phyloP scores from a whole-genome alignment of 768 basidiomycete genomes.

The Amanita thiersii region DNA sequence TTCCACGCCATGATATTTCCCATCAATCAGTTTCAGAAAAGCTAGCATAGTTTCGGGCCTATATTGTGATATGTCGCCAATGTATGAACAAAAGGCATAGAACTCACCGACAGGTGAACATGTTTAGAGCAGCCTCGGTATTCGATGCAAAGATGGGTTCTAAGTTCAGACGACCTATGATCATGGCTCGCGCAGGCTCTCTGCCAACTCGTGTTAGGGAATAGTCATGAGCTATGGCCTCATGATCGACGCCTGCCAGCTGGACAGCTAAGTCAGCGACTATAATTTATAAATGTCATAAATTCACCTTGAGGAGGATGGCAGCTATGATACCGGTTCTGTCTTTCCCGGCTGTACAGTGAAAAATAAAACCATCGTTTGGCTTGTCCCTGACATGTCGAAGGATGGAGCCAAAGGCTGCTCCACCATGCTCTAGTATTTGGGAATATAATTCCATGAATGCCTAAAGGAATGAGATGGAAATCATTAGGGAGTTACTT shows the following conservation, averaged over 20 bases:
- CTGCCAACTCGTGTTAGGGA: constrained; percentile 72
- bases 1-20: constrained; percentile 63
- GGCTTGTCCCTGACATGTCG: constrained; percentile 69
- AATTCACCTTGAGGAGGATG: constrained; percentile 53
- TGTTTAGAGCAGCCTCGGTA: constrained; percentile 69
- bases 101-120: constrained; percentile 70
- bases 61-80: constrained; percentile 4
- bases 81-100: background rate
- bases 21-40: constrained; percentile 51
- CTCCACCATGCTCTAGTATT: constrained; percentile 67
- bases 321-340: constrained; percentile 73
- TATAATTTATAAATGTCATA: background rate
- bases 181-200: constrained; percentile 65
- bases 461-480: constrained; percentile 32
- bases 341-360: constrained; percentile 85
- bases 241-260: constrained; percentile 68
- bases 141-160: constrained; percentile 71
- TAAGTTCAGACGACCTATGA: constrained; percentile 58
- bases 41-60: constrained; percentile 76
- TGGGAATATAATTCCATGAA: constrained; percentile 78
- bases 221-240: constrained; percentile 63
- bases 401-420: constrained; percentile 62
- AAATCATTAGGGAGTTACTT: constrained; percentile 1
- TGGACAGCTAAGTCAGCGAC: constrained; percentile 19
- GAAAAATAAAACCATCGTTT: constrained; percentile 57